Base-by-base conservation (phyloP, 768 basidiomycete genomes). In the Crucibulum laeve region DNA sequence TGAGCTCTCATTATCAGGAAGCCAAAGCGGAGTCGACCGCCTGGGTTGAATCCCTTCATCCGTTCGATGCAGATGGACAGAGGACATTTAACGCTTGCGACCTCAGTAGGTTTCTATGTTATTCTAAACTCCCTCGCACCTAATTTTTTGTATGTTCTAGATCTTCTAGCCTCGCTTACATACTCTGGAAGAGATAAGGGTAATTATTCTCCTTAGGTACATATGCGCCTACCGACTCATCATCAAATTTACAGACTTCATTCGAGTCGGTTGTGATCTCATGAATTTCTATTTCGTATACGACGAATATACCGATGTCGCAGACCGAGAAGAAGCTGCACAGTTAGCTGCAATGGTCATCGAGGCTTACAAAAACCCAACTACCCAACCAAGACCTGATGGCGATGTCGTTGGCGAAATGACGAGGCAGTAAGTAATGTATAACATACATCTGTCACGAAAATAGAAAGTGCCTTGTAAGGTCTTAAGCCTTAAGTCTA, bases 251-350 rank as follows among this genome's bases (percentile, higher is more conserved):
- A 30, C 26, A 62, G 53, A 53, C 17, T 34, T 49, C 19, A 38
- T 57, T 22, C 56, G 63, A 10, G 50, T 50, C 34, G 53, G 44
- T 5, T 61, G 59, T 40, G 65, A 66, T 25, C 43, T 66, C 18
- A 65, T 65, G 52, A 56, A 60, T 44, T 26, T 56, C 5, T 54
- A 59, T 50, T 61, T 61, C 47, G 45, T 62, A n/a, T 37, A 62
- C 23, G 65, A 66, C 42, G 58, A 65, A 38, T 56, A 56, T 41
- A 53, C 60, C 25, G 65, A 67, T 38, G 42, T 49, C 6, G 48
- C 37, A 8, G 44, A 46, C 19, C 17, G 34, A 3, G 21, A 11
- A 11, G 34, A 24, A 2, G 30, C 33, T 8, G n/a, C 28, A 30
- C 8, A 30, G 28, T 8, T 30, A 8, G n/a, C n/a, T 8, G n/a